A percentile compares a stretch with the other conserved stretches of the same genome.
Conservation (phyloP, 2,329 filamentous ascomycete species). For the Fusarium staphyleae region DNA sequence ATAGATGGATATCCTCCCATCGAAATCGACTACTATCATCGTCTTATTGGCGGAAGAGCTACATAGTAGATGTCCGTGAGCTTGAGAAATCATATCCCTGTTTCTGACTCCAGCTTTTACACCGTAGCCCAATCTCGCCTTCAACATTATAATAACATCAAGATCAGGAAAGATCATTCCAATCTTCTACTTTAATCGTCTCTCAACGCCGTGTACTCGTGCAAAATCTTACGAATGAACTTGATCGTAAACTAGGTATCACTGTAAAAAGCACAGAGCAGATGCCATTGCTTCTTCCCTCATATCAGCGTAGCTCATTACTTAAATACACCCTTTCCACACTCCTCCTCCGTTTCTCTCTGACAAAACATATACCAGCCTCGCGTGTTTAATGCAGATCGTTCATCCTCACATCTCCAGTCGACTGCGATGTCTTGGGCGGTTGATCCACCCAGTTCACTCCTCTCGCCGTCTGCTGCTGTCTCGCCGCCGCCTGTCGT, state of each 20-base stretch:
- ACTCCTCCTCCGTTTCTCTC: not conserved
- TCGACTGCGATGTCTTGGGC: constrained; percentile 30
- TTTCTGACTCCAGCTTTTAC: too few species aligned
- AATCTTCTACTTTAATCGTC: too few species aligned
- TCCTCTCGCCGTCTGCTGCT: constrained; percentile 37
- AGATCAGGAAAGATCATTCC: too few species aligned
- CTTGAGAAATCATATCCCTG: too few species aligned
- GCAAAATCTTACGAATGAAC: not conserved
- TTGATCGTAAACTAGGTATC: not conserved
- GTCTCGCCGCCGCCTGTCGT: constrained; percentile 29
- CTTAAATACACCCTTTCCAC: not conserved
- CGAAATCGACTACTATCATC: too few species aligned
- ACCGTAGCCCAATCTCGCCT: too few species aligned
- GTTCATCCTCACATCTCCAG: constrained; percentile 23
- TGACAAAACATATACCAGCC: not conserved
- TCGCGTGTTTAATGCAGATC: constrained; percentile 7
- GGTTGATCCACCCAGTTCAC: constrained; percentile 37
- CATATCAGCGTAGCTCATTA: constrained; percentile 3
- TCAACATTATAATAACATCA: too few species aligned
- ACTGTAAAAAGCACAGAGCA: not conserved
- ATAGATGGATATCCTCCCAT: too few species aligned
- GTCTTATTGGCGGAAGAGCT: too few species aligned
- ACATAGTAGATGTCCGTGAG: too few species aligned
- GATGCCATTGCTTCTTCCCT: not conserved
- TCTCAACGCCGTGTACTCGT: too few species aligned